Evolutionary conservation across 2,329 filamentous ascomycete species (phyloP).

Genomic region (Epichloe aotearoae): DNA sequence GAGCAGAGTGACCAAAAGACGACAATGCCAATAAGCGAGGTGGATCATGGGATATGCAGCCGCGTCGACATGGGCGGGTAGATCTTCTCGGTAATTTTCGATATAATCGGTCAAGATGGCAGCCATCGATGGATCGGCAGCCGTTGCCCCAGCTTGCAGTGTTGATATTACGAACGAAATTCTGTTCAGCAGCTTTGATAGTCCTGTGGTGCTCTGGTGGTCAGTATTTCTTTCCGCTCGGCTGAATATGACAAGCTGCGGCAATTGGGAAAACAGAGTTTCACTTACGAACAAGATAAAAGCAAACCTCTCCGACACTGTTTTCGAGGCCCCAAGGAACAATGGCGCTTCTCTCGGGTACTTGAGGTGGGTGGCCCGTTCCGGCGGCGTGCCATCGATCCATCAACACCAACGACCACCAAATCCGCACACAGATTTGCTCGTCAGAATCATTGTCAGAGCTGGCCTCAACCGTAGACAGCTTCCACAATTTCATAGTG

Average conservation of each 20-base stretch:
- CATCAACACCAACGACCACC: conserved; percentile 60
- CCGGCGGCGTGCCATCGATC: conserved; percentile 64
- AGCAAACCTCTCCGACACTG: conserved; percentile 49
- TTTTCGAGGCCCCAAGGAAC: conserved; percentile 44
- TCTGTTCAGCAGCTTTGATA: conserved; percentile 41
- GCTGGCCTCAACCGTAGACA: conserved; percentile 29
- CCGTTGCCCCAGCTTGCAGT: conserved; percentile 21
- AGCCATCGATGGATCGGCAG: conserved; percentile 21
- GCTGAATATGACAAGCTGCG: not conserved
- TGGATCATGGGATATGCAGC: conserved; percentile 43
- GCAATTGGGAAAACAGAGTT: not conserved
- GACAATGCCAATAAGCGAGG: conserved; percentile 57
- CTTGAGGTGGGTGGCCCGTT: conserved; percentile 46
- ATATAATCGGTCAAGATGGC: conserved; percentile 24
- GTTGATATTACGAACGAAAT: conserved; percentile 25
- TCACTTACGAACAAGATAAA: conserved; percentile 48
- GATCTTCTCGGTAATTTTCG: conserved; percentile 52
- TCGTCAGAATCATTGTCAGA: conserved; percentile 47
- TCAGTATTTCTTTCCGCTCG: not conserved
- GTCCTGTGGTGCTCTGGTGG: conserved; percentile 21
- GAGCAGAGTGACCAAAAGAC: conserved; percentile 49
- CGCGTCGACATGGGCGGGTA: conserved; percentile 44
- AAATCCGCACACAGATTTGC: conserved; percentile 48
- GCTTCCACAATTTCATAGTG: conserved; percentile 44
- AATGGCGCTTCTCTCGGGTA: conserved; percentile 49